Percentiles rank a stretch among this genome's conserved stretches.
phyloP scores from a whole-genome alignment of 1,139 yeast species.

The Eremothecium coryli region DNA sequence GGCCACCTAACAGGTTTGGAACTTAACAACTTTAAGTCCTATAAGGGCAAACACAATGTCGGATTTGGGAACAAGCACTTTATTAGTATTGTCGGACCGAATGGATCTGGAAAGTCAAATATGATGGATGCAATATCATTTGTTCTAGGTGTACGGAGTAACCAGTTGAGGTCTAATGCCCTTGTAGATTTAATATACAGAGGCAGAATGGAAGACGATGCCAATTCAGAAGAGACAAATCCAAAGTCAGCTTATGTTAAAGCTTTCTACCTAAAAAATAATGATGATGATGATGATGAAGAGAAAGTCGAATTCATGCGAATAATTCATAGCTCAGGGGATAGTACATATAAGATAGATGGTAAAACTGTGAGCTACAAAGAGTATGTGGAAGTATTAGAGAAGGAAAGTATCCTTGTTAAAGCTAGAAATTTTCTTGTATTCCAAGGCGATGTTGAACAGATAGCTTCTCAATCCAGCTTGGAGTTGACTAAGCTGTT shows the following conservation, averaged over 20 bases:
- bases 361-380: slow-evolving; percentile 51
- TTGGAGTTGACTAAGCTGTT: slow-evolving; percentile 61
- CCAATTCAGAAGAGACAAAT: slow-evolving; percentile 18
- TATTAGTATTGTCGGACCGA: slow-evolving; percentile 92
- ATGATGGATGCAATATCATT: slow-evolving; percentile 98
- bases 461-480: slow-evolving; percentile 82
- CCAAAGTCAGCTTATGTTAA: slow-evolving; percentile 70
- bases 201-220: slow-evolving; percentile 39
- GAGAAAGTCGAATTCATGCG: slow-evolving; percentile 34
- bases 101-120: slow-evolving; percentile 95
- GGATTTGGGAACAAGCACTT: slow-evolving; percentile 80
- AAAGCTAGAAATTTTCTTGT: slow-evolving; percentile 89
- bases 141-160: slow-evolving; percentile 77
- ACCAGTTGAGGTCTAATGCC: slow-evolving; percentile 66
- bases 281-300: slow-evolving; percentile 37
- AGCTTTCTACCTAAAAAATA: slow-evolving; percentile 61
- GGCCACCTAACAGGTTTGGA: slow-evolving; percentile 71
- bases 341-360: slow-evolving; percentile 64
- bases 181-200: slow-evolving; percentile 74
- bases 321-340: slow-evolving; percentile 46
- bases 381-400: slow-evolving; percentile 58
- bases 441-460: slow-evolving; percentile 95
- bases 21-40: slow-evolving; percentile 82
- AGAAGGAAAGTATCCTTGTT: slow-evolving; percentile 73
- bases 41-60: slow-evolving; percentile 62